Evolutionary conservation across 495 filamentous ascomycete species (phyloP).

Genomic region (Geoglossum glabrum): DNA sequence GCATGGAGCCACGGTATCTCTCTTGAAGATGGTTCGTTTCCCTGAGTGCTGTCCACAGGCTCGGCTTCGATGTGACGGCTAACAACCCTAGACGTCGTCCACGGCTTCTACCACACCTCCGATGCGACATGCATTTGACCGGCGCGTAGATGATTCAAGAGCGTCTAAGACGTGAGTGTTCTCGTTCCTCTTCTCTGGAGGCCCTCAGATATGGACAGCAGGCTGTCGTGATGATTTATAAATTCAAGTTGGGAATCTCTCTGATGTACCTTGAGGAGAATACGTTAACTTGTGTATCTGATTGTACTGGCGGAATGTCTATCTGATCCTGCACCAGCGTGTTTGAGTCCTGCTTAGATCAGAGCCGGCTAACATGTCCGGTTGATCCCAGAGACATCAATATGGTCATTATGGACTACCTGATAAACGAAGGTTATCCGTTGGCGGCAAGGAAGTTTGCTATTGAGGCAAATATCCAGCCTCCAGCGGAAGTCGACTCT

Average conservation of each 20-base stretch:
- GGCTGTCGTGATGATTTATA: conserved; percentile 52
- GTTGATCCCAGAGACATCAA: conserved; percentile 66
- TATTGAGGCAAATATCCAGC: conserved; percentile 71
- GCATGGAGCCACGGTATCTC: not conserved
- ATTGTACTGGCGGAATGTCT: conserved; percentile 15
- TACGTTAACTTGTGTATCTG: conserved; percentile 55
- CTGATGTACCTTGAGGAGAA: conserved; percentile 85
- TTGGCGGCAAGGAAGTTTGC: conserved; percentile 84
- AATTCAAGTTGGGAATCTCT: conserved; percentile 99
- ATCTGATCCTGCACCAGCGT: not conserved
- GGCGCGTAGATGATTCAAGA: conserved; percentile 67
- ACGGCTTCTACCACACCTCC: conserved; percentile 36
- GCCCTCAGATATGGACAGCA: not conserved
- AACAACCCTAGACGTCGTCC: conserved; percentile 2
- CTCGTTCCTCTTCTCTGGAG: not conserved
- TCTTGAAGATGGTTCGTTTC: not conserved
- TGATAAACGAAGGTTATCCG: conserved; percentile 91
- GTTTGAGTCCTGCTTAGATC: conserved; percentile 3
- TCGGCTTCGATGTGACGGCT: not conserved
- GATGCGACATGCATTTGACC: conserved; percentile 50
- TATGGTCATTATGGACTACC: conserved; percentile 86
- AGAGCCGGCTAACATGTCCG: not conserved
- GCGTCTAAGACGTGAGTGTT: conserved; percentile 75
- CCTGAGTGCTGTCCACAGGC: not conserved
- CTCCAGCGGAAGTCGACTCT: conserved; percentile 43